phyloP scores from a whole-genome alignment of 768 basidiomycete genomes.

The Phaeotremella fagi region DNA sequence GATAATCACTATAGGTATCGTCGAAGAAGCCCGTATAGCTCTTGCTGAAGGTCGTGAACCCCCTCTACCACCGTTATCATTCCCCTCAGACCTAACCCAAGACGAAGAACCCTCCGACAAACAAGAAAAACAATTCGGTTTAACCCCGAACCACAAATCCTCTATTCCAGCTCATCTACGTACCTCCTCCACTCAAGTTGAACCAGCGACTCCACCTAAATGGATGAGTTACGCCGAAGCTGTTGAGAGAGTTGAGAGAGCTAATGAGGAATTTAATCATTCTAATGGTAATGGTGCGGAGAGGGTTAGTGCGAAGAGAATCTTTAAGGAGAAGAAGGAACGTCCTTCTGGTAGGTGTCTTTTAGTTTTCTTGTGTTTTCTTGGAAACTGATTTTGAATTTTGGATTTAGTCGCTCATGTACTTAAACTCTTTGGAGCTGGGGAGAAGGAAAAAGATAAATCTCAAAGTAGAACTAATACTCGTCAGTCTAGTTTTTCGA shows the following conservation, averaged over 20 bases:
- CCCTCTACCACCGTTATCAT: constrained; percentile 20
- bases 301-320: not conserved
- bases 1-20: constrained; percentile 24
- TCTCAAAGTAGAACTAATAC: constrained; percentile 16
- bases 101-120: not conserved
- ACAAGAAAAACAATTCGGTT: constrained; percentile 11
- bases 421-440: constrained; percentile 33
- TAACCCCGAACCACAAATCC: constrained; percentile 23
- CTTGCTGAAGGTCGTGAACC: constrained; percentile 42
- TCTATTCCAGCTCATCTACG: constrained; percentile 26
- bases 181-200: constrained; percentile 33
- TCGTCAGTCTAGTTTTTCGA: constrained; percentile 13
- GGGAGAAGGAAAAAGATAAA: constrained; percentile 22
- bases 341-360: constrained; percentile 28
- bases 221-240: constrained; percentile 34
- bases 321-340: constrained; percentile 25
- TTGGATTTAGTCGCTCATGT: constrained; percentile 29
- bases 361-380: not conserved
- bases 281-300: constrained; percentile 1
- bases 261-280: constrained; percentile 23
- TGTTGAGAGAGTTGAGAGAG: constrained; percentile 22
- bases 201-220: constrained; percentile 43
- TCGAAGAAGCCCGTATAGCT: constrained; percentile 42
- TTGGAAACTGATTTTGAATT: not conserved
- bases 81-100: constrained; percentile 12